A percentile compares a stretch with the other conserved stretches of the same genome.
Conservation (phyloP, 495 filamentous ascomycete species). For the Viridothelium virens region DNA sequence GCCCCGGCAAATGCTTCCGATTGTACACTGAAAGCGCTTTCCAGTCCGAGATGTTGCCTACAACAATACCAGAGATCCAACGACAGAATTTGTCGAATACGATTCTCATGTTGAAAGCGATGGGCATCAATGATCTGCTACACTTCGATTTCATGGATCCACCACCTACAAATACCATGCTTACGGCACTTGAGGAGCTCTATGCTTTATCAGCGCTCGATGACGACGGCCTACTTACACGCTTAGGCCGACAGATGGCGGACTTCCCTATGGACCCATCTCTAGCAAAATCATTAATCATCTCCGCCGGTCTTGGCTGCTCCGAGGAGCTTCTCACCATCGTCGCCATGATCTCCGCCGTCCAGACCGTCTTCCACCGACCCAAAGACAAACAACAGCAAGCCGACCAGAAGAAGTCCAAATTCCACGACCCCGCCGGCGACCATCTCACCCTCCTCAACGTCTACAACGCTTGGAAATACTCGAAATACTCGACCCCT, state of each 20-base stretch:
- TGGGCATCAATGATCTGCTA: slow-evolving; percentile 96
- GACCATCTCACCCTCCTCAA: slow-evolving; percentile 93
- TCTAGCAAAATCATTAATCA: slow-evolving; percentile 82
- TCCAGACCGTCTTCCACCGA: slow-evolving; percentile 80
- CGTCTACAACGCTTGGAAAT: slow-evolving; percentile 93
- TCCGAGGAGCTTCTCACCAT: slow-evolving; percentile 91
- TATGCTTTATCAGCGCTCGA: slow-evolving; percentile 89
- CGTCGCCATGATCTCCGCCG: slow-evolving; percentile 79
- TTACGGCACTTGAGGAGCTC: slow-evolving; percentile 89
- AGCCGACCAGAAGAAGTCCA: slow-evolving; percentile 94
- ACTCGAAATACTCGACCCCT: slow-evolving; percentile 65
- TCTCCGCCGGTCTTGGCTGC: slow-evolving; percentile 76
- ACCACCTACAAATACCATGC: slow-evolving; percentile 93
- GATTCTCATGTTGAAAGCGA: slow-evolving; percentile 97
- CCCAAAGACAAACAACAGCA: slow-evolving; percentile 95
- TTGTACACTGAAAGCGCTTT: slow-evolving; percentile 94
- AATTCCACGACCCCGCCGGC: slow-evolving; percentile 91
- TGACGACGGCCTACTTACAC: slow-evolving; percentile 90
- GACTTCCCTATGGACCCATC: slow-evolving; percentile 93
- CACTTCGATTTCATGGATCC: slow-evolving; percentile 99
- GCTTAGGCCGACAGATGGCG: slow-evolving; percentile 91
- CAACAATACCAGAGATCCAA: slow-evolving; percentile 93
- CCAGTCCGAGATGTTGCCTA: slow-evolving; percentile 95
- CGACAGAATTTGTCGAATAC: slow-evolving; percentile 89
- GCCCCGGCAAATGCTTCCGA: slow-evolving; percentile 92